Conservation (phyloP, 345 rosid genomes). For the Bruguiera sexangula region DNA sequence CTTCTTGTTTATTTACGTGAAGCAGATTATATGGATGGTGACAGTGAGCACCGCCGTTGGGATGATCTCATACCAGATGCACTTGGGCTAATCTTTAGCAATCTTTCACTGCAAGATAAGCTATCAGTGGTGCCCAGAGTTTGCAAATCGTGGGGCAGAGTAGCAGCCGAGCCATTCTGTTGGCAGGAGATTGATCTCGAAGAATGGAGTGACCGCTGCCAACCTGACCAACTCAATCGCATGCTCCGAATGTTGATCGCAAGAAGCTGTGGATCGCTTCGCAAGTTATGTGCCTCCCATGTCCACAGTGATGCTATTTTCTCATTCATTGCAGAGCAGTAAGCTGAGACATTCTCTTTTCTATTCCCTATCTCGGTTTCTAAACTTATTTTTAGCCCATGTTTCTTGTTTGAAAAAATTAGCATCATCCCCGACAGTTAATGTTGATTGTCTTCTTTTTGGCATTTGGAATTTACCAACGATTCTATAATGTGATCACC, state of each 20-base stretch:
- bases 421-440: background rate
- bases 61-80: constrained; percentile 89
- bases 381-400: background rate
- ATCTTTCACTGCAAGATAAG: constrained; percentile 62
- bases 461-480: background rate
- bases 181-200: constrained; percentile 93
- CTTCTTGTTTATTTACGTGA: background rate
- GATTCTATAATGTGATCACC: background rate
- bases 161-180: constrained; percentile 77
- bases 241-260: constrained; percentile 70
- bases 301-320: constrained; percentile 49
- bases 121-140: constrained; percentile 76
- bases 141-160: constrained; percentile 82
- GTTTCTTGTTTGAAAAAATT: background rate
- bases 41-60: constrained; percentile 55
- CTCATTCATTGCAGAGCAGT: constrained; percentile 76
- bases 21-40: constrained; percentile 27
- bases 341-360: constrained; percentile 26
- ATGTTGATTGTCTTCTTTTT: background rate
- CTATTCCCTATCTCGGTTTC: background rate
- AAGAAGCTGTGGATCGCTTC: constrained; percentile 69
- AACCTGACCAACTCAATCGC: constrained; percentile 45
- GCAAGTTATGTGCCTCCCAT: constrained; percentile 59
- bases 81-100: constrained; percentile 67
- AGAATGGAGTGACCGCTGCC: constrained; percentile 58